A percentile compares a stretch with the other conserved stretches of the same genome.
phyloP scores from a whole-genome alignment of 768 basidiomycete species.

The Rhizopogon salebrosus region DNA sequence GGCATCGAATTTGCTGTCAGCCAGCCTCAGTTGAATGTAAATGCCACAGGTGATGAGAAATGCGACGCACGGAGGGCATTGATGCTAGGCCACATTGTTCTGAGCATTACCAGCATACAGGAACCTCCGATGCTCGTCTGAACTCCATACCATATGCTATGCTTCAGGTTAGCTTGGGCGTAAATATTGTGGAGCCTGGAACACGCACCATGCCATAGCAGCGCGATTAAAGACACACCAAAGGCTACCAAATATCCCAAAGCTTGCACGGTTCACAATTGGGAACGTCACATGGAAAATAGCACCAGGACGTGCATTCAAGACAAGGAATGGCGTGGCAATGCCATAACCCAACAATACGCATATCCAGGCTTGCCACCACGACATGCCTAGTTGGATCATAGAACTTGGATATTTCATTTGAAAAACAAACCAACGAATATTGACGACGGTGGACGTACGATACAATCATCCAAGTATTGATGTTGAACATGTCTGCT shows the following conservation, averaged over 20 bases:
- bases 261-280: constrained; percentile 70
- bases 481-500: constrained; percentile 76
- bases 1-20: constrained; percentile 62
- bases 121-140: constrained; percentile 77
- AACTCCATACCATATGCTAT: constrained; percentile 71
- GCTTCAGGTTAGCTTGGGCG: constrained; percentile 9
- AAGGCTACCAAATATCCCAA: constrained; percentile 70
- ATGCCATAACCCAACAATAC: constrained; percentile 61
- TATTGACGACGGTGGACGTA: background rate
- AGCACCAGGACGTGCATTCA: constrained; percentile 77
- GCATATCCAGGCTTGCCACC: constrained; percentile 86
- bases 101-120: constrained; percentile 69
- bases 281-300: constrained; percentile 74
- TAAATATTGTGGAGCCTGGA: constrained; percentile 10
- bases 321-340: constrained; percentile 65
- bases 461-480: constrained; percentile 78
- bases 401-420: constrained; percentile 35
- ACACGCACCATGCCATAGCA: constrained; percentile 61
- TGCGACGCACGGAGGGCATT: constrained; percentile 53
- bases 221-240: constrained; percentile 78
- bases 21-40: background rate
- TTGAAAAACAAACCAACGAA: background rate
- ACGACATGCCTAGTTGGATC: constrained; percentile 66
- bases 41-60: background rate
- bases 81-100: constrained; percentile 72